Evolutionary conservation across 2,329 filamentous ascomycete genomes (phyloP).

Genomic region (Aspergillus sp.): DNA sequence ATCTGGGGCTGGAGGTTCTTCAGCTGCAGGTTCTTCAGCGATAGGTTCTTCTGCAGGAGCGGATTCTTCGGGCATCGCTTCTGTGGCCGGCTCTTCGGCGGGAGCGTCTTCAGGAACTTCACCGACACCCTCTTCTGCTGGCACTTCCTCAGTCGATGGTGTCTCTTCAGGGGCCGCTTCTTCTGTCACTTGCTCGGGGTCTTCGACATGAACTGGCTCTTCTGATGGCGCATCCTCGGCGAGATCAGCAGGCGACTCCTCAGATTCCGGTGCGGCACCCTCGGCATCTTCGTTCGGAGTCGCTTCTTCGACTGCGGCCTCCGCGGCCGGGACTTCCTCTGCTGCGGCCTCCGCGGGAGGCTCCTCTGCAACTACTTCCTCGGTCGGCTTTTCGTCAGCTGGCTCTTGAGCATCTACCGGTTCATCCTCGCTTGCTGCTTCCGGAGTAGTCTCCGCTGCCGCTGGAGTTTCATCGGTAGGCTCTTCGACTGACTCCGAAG

Average conservation of each 20-base stretch:
- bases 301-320: conserved; percentile 1
- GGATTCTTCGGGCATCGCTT: conserved; percentile 19
- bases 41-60: conserved; percentile 13
- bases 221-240: not conserved
- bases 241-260: conserved; percentile 7
- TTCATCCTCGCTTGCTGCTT: not conserved
- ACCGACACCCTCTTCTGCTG: conserved; percentile 15
- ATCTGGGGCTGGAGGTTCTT: conserved; percentile 20
- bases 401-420: not conserved
- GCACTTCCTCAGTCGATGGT: conserved; percentile 18
- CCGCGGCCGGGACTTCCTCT: conserved; percentile 16
- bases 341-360: not conserved
- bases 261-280: conserved; percentile 1
- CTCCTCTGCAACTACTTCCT: conserved; percentile 1
- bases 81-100: conserved; percentile 15
- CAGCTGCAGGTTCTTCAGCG: conserved; percentile 19
- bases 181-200: conserved; percentile 10
- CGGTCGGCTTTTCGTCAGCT: conserved; percentile 17
- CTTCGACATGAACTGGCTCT: conserved; percentile 10
- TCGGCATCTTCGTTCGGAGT: conserved; percentile 9
- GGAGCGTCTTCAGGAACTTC: conserved; percentile 12
- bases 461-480: not conserved
- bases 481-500: conserved; percentile 3
- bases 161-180: conserved; percentile 20
- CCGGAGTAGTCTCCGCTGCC: not conserved